Base-by-base conservation (phyloP, 1,284 basidiomycete genomes). In the Cryptococcus maquisensis region DNA sequence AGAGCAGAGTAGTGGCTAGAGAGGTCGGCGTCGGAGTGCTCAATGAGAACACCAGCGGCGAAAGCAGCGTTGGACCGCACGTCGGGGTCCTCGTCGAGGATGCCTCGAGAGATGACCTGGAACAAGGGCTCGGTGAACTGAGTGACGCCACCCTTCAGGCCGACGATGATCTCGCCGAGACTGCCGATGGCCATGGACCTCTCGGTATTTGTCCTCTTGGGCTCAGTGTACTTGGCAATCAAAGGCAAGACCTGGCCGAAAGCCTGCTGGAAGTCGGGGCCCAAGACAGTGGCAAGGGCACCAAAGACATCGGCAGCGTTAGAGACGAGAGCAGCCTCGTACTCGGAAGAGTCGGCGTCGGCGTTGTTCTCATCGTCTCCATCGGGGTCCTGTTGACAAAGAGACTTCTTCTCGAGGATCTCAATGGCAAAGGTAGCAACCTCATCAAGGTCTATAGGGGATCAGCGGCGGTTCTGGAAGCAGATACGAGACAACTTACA, bases 11-110 rank as follows among this genome's bases (percentile, higher is more conserved):
- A 97, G 73, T 98, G 93, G 5, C 82, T 78, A 8, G 87, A 85
- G 41, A 98, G 82, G 76, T 99, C 93, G 51, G 84, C 72, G 47
- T 86, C 81, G 15, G 90, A 87, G 80, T 95, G 84, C 78, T 95
- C 91, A 59, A 98, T 83, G 56, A 99, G 82, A 43, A 96, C 86
- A 61, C 96, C 96, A 32, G 86, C 82, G 23, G 93, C 94, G 71
- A 97, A 99, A 10, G 93, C 92, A 35, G 94, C 92, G 69, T 98
- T 98, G 76, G 90, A 94, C 66, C 91, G 86, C 4, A 98, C 94
- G 74, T 98, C 93, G 9, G 87, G 79, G 53, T 98, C 95, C 38
- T 83, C 79, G 71, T 98, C 96, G 57, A 82, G 77, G 28, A 98
- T 82, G 9, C 90, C 92, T 56, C 81, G 82, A 72, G 87, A 86